Evolutionary conservation across 768 basidiomycete genomes (phyloP), one percentile per base, ranked within the genome.

Genomic region (Suillus cothurnatus): DNA sequence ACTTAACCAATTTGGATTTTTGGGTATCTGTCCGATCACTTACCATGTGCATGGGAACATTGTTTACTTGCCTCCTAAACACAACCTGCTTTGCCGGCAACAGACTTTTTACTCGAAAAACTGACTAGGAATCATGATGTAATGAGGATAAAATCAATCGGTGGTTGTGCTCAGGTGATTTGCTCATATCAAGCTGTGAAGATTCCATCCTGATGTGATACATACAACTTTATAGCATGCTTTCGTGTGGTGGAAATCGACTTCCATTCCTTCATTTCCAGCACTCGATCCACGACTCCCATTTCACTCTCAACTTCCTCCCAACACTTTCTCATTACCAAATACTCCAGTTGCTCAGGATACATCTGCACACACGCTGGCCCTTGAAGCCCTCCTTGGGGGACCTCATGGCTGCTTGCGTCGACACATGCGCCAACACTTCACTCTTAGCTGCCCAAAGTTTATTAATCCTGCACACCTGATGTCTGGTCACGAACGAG

Each of bases 231-330:
- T n/a, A 32, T 65, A 81, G 87, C 88, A 90, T 72, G 90, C 91
- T 4, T 80, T 93, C 23, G 92, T 94, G 47, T 94, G 92, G 91
- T 94, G 92, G 91, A 92, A 92, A 77, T 88, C 90, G 1, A 89
- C 88, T 9, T 84, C 91, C 12, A 84, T 91, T 15, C 87, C 88
- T 17, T 88, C 87, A 9, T 81, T 94, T 61, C 90, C 90, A 28
- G 84, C 87, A 21, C 80, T 94, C 59, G 90, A 93, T 71, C 86
- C 92, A 2, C 85, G 86, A 68, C 75, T 86, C n/a, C 86, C 89
- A 0, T 77, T 94, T 8, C 85, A 90, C 70, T 78, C 84, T 1
- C 92, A 92, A 70, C 88, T 94, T 64, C 82, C 85, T 1, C 78
- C 88, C 0, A 85, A 85, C 28, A 83, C 84, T 0, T 92, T 93